Percentiles rank a stretch among this genome's conserved stretches.
Conservation (phyloP, 768 basidiomycete species). For the Mycena polygramma region DNA sequence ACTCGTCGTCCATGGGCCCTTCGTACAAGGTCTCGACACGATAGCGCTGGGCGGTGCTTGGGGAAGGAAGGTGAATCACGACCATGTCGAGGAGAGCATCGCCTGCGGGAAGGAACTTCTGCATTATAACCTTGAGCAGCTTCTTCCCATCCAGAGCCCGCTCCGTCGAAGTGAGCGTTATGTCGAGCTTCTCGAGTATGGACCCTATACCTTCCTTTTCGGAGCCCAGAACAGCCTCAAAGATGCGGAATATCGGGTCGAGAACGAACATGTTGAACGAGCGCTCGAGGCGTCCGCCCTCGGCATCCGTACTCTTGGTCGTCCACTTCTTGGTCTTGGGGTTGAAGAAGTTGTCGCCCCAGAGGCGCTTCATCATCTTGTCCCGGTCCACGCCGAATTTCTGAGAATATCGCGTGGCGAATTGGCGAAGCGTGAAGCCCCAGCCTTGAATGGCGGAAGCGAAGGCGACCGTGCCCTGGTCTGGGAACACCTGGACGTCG, state of each 20-base stretch:
- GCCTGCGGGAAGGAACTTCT: constrained; percentile 98
- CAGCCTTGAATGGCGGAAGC: constrained; percentile 99
- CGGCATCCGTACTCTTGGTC: constrained; percentile 76
- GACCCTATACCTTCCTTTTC: constrained; percentile 88
- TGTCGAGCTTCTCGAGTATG: constrained; percentile 96
- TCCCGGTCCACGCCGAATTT: constrained; percentile 99
- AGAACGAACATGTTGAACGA: constrained; percentile 99
- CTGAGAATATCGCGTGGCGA: constrained; percentile 94
- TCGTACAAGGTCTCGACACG: constrained; percentile 99
- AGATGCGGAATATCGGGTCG: constrained; percentile 98
- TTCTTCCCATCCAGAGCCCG: constrained; percentile 93
- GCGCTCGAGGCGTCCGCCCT: constrained; percentile 93
- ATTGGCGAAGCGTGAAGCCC: constrained; percentile 99
- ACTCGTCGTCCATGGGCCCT: constrained; percentile 99
- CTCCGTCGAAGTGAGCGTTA: constrained; percentile 89
- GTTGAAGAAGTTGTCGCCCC: constrained; percentile 99
- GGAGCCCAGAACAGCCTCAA: constrained; percentile 98
- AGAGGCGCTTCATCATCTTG: constrained; percentile 81
- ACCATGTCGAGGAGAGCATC: constrained; percentile 99
- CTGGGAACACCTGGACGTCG: constrained; percentile 98
- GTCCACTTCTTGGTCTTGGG: constrained; percentile 97
- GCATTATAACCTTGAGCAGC: constrained; percentile 97
- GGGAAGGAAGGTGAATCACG: constrained; percentile 98
- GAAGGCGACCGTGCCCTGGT: constrained; percentile 98
- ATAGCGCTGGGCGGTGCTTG: constrained; percentile 96